Conservation (phyloP, 257 asterid genomes). For the Solanum etuberosum region DNA sequence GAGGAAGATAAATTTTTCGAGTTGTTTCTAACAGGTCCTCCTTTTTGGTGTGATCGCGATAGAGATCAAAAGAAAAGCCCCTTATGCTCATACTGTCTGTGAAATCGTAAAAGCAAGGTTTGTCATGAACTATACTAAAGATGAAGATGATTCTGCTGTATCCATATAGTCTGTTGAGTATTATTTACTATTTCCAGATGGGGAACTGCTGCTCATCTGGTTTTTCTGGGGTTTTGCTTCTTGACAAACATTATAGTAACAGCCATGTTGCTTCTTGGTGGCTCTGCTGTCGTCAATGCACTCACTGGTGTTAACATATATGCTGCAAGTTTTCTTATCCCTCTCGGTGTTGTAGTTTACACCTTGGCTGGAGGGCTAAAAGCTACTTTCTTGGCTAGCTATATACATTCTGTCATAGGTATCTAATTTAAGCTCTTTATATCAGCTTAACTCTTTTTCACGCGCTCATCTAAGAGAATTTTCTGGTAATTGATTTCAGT, state of each 20-base stretch:
- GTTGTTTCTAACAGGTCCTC: slow-evolving; percentile 42
- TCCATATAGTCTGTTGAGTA: background rate
- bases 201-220: slow-evolving; percentile 88
- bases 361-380: slow-evolving; percentile 88
- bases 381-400: slow-evolving; percentile 92
- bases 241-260: slow-evolving; percentile 82
- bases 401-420: slow-evolving; percentile 92
- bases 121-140: background rate
- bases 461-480: background rate
- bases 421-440: background rate
- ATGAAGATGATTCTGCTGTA: background rate
- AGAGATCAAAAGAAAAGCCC: slow-evolving; percentile 93
- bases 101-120: slow-evolving; percentile 90
- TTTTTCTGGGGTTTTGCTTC: slow-evolving; percentile 79
- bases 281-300: slow-evolving; percentile 87
- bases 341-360: slow-evolving; percentile 79
- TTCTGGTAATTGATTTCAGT: slow-evolving; percentile 27
- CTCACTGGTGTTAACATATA: slow-evolving; percentile 86
- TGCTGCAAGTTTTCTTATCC: slow-evolving; percentile 89
- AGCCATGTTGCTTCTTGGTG: slow-evolving; percentile 95
- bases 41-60: slow-evolving; percentile 88
- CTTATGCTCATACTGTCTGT: slow-evolving; percentile 83
- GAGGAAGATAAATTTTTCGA: background rate
- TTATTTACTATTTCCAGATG: slow-evolving; percentile 29
- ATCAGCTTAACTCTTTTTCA: background rate